Conservation (phyloP, 805 yeast genomes). For the Kodamaea hsintzibuensis region DNA sequence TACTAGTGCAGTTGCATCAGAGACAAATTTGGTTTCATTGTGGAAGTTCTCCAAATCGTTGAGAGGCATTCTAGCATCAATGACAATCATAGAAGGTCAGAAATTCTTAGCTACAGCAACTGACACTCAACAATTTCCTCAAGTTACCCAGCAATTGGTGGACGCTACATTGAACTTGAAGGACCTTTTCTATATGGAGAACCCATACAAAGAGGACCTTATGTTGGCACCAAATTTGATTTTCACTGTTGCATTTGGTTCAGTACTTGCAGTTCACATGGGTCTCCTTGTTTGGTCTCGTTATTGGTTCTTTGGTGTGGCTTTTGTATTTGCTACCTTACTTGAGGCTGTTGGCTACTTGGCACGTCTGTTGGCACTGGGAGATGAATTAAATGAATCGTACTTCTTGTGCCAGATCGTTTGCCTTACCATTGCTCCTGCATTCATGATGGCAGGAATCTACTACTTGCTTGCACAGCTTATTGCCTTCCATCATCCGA, state of each 20-base stretch:
- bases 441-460: slow-evolving; percentile 15
- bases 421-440: slow-evolving; percentile 15
- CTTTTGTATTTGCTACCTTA: slow-evolving; percentile 7
- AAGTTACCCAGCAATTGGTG: slow-evolving; percentile 34
- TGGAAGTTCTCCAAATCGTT: slow-evolving; percentile 4
- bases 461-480: slow-evolving; percentile 14
- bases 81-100: slow-evolving; percentile 34
- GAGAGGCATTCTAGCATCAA: slow-evolving; percentile 39
- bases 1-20: not conserved
- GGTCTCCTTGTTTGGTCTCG: slow-evolving; percentile 16
- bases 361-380: slow-evolving; percentile 8
- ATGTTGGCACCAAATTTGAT: slow-evolving; percentile 16
- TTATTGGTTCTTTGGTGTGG: slow-evolving; percentile 19
- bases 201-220: slow-evolving; percentile 12
- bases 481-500: slow-evolving; percentile 8
- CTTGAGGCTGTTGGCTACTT: slow-evolving; percentile 13
- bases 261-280: slow-evolving; percentile 11
- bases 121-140: slow-evolving; percentile 19
- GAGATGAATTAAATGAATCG: slow-evolving; percentile 1
- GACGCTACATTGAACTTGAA: slow-evolving; percentile 34
- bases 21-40: slow-evolving; percentile 2
- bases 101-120: slow-evolving; percentile 41
- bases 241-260: slow-evolving; percentile 13
- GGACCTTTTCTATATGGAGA: slow-evolving; percentile 30
- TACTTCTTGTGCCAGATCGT: slow-evolving; percentile 10